Evolutionary conservation across 768 basidiomycete species (phyloP).

Genomic region (Scleroderma bovista): DNA sequence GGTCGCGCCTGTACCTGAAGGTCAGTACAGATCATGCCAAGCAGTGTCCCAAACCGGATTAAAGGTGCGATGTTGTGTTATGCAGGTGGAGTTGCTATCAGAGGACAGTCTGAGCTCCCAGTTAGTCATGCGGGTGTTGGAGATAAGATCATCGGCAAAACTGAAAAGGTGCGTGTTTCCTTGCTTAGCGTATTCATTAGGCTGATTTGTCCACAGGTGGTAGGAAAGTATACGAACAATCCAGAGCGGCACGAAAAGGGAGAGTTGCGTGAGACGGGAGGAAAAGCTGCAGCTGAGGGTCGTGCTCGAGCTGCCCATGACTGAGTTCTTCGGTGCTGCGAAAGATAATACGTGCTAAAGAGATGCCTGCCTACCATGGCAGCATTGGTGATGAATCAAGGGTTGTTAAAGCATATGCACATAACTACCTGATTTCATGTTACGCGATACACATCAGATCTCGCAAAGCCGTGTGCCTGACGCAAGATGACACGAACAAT

Average conservation of each 20-base stretch:
- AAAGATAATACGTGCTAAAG: not conserved
- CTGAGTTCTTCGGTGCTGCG: constrained; percentile 12
- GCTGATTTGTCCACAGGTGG: constrained; percentile 29
- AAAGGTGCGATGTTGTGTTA: too few relatives aligned
- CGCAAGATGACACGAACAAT: too few relatives aligned
- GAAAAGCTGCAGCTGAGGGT: constrained; percentile 41
- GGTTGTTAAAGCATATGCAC: too few relatives aligned
- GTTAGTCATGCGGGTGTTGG: constrained; percentile 37
- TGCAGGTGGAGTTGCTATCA: constrained; percentile 21
- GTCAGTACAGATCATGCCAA: too few relatives aligned
- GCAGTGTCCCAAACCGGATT: too few relatives aligned
- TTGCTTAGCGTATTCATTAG: not conserved
- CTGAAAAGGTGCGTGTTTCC: constrained; percentile 39
- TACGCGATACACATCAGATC: too few relatives aligned
- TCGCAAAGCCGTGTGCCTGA: too few relatives aligned
- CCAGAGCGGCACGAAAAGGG: constrained; percentile 52
- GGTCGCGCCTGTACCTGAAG: constrained; percentile 32
- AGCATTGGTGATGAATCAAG: too few relatives aligned
- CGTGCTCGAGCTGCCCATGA: constrained; percentile 39
- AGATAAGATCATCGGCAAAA: constrained; percentile 57
- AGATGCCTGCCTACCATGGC: not conserved
- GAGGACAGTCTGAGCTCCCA: constrained; percentile 16
- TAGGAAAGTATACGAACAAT: constrained; percentile 45
- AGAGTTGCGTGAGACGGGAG: constrained; percentile 48
- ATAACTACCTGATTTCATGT: too few relatives aligned